Percentiles rank a stretch among this genome's conserved stretches.
phyloP scores from a whole-genome alignment of 306 rosid genomes.

The Lupinus albus region DNA sequence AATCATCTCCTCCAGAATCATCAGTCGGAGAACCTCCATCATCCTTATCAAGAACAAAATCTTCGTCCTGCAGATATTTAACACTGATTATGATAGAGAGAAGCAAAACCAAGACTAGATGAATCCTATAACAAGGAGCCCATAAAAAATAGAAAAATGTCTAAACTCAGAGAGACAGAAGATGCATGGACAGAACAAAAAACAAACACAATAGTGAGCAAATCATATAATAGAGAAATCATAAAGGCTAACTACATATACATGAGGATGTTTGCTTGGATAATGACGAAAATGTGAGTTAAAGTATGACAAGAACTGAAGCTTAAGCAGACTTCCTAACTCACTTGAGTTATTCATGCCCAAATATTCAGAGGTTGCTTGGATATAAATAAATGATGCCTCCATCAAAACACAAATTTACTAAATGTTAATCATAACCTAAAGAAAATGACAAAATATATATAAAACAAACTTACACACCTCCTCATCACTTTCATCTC shows the following conservation, averaged over 20 bases:
- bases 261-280: background rate
- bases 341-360: background rate
- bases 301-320: slow-evolving; percentile 18
- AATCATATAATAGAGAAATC: slow-evolving; percentile 19
- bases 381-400: background rate
- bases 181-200: background rate
- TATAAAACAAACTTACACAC: slow-evolving; percentile 42
- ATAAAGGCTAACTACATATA: background rate
- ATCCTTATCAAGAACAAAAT: slow-evolving; percentile 82
- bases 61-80: slow-evolving; percentile 69
- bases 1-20: slow-evolving; percentile 91
- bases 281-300: background rate
- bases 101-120: slow-evolving; percentile 27
- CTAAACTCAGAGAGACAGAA: background rate
- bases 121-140: background rate
- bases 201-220: slow-evolving; percentile 12
- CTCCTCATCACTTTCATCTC: slow-evolving; percentile 98
- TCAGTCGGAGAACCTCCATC: slow-evolving; percentile 97
- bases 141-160: background rate
- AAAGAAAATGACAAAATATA: background rate
- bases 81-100: slow-evolving; percentile 29
- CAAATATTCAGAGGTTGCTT: slow-evolving; percentile 20
- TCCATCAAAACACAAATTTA: slow-evolving; percentile 9
- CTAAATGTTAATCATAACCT: slow-evolving; percentile 14
- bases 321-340: background rate